Evolutionary conservation across 2,329 filamentous ascomycete species (phyloP), one percentile per base, ranked within the genome.

Genomic region (Colletotrichum sp.): DNA sequence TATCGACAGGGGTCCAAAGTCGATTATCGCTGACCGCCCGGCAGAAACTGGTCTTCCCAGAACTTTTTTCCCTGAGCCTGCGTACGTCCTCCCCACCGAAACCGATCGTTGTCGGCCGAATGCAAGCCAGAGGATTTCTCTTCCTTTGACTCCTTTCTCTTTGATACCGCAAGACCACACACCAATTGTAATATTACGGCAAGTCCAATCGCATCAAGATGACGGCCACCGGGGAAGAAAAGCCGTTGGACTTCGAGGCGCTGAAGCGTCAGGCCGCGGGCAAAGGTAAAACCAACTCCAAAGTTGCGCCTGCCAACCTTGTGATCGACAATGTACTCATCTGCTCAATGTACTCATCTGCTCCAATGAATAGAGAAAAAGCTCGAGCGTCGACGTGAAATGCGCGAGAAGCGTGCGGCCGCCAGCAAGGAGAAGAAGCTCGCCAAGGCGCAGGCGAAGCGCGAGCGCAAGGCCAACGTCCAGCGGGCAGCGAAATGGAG

Each of bases 391-490:
- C 72, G 81, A 66, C 73, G 80, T 66, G 77, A 80, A 43, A 77
- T 78, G 68, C 78, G 80, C 65, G 36, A 76, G 43, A 57, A 68
- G 51, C 79, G 79, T 75, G 74, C 79, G 66, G 80, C 79, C 68
- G 73, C 73, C 57, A 80, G 85, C 63, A 83, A 82, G 72, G 82
- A 81, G 73, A 86, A 85, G 78, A 83, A 81, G 16, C 76, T 77
- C 21, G 74, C 74, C 69, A 83, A 82, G 78, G 77, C 83, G 18
- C 82, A 82, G 76, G 83, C 81, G 66, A 86, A 84, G 78, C 78
- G 78, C 59, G 81, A 81, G 27, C 83, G 82, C 70, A 85, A 86
- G 76, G 73, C 75, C 38, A 83, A 83, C 58, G 74, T 79, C 38
- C 72, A 76, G 72, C 79, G 78, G 54, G 77, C 76, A 16, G 78